phyloP scores from a whole-genome alignment of 495 filamentous ascomycete species.

The Sphaerosporella brunnea region DNA sequence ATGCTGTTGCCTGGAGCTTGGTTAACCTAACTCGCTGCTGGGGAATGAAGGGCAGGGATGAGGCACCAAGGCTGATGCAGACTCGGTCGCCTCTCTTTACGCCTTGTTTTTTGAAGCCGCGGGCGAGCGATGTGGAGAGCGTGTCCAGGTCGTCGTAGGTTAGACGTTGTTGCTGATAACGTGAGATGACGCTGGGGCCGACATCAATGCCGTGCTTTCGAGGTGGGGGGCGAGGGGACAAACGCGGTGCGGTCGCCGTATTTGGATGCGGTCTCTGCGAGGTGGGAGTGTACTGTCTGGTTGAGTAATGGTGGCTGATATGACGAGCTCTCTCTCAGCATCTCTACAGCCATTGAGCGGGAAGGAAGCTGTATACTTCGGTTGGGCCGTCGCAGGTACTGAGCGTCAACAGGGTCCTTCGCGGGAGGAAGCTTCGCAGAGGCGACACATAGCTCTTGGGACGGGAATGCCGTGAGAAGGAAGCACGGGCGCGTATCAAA shows the following conservation, averaged over 20 bases:
- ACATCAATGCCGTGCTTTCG: background rate
- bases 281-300: slow-evolving; percentile 1
- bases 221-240: background rate
- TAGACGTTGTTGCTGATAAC: slow-evolving; percentile 43
- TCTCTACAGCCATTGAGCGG: background rate
- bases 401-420: background rate
- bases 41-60: too few relatives aligned
- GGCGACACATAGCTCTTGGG: too few relatives aligned
- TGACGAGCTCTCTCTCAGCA: background rate
- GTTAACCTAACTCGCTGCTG: too few relatives aligned
- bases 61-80: too few relatives aligned
- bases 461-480: too few relatives aligned
- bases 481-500: too few relatives aligned
- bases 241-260: slow-evolving; percentile 6
- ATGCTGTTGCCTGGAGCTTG: slow-evolving; percentile 70
- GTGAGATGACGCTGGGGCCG: slow-evolving; percentile 41
- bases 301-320: slow-evolving; percentile 3
- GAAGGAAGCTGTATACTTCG: background rate
- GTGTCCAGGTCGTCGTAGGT: slow-evolving; percentile 60
- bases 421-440: too few relatives aligned
- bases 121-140: slow-evolving; percentile 58
- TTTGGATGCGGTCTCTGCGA: background rate
- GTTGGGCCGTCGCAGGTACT: background rate
- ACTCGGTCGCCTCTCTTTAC: slow-evolving; percentile 75
- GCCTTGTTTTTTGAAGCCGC: slow-evolving; percentile 52